Base-by-base conservation (phyloP, 371 early-diverging fungal species). In the Mortierella sp. region DNA sequence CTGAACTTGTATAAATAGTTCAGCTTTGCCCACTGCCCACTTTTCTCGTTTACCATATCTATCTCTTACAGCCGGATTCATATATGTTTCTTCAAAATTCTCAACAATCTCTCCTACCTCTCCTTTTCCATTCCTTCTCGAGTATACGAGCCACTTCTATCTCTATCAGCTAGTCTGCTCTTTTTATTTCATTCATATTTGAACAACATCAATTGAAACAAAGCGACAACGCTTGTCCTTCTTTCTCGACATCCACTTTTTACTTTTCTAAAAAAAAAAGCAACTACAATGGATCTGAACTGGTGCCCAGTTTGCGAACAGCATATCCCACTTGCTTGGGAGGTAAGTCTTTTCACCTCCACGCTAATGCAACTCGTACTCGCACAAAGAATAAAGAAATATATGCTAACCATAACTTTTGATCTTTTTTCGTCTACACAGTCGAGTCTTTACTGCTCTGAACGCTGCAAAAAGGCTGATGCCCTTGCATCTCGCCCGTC, bases 271-370 rank as follows among this genome's bases (percentile, higher is more conserved):
- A 40, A 40, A 34, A 40, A 4, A 37, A 31, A 12, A 9, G 26
- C 6, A 34, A 23, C 54, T 15, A 42, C 42, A 68, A 76, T 76
- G 76, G 76, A 76, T 76, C 59, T 76, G 59, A 76, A 71, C 77
- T 76, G 77, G 77, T 71, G 76, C 76, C 76, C 76, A 22, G 76
- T 76, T 32, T 76, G 76, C 76, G 76, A 76, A 76, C 76, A 76
- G 67, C 76, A 76, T 59, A 76, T 76, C 64, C 76, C 76, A 37
- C 63, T 76, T 56, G 76, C 76, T 51, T 76, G 76, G 76, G 76
- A 76, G 76, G 76, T 76, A 76, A 70, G 76, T 45, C 35, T 61
- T 61, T 28, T 29, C 31, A 10, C 12, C 28, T 40, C 34, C 40
- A 12, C 19, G 0, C 19, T 26, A 37, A 23, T 31, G 31, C 23